Base-by-base conservation (phyloP, 2,329 filamentous ascomycete genomes). In the Colletotrichum viniferum region DNA sequence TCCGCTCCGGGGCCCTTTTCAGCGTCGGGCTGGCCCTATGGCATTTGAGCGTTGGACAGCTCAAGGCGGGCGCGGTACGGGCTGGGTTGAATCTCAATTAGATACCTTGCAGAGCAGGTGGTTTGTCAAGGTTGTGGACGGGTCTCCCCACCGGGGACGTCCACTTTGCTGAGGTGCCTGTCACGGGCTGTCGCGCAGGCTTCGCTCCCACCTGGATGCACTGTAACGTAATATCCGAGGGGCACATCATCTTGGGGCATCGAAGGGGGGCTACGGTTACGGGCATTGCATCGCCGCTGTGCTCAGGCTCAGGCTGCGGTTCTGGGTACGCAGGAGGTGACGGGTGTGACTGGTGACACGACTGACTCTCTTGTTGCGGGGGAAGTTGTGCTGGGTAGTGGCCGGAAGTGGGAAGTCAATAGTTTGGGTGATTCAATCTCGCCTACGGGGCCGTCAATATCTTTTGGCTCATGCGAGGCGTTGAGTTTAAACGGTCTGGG, bases 221-320 rank as follows among this genome's bases (percentile, higher is more conserved):
- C 68, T 75, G 75, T 72, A 77, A 77, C 68, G 75, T 77, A 69
- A 75, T 77, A 77, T 75, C 48, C 75, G 75, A 75, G 52, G 36
- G 48, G 63, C 16, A 43, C 48, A 38, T 58, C 38, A 67, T 43
- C 38, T 56, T 43, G 60, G 24, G 58, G 34, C 28, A n/a, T 18
- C 28, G 65, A 32, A 52, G 43, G 43, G 28, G 63, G 62, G 61
- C 60, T 60, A n/a, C 52, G 26, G 63, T 48, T 28, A 58, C 16
- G 55, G 26, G 55, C 58, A 62, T 36, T 13, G 32, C 28, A 36
- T 13, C 18, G 30, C 32, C 8, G 32, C 58, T 14, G 58, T 32
- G n/a, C 28, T 36, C 28, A 36, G 58, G 28, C 30, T 62, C 58
- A 21, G 58, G 30, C 30, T 34, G 30, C 28, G 26, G 18, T 32